Conservation (phyloP, 108 stramenopile species). For the Cyclotella atomus region DNA sequence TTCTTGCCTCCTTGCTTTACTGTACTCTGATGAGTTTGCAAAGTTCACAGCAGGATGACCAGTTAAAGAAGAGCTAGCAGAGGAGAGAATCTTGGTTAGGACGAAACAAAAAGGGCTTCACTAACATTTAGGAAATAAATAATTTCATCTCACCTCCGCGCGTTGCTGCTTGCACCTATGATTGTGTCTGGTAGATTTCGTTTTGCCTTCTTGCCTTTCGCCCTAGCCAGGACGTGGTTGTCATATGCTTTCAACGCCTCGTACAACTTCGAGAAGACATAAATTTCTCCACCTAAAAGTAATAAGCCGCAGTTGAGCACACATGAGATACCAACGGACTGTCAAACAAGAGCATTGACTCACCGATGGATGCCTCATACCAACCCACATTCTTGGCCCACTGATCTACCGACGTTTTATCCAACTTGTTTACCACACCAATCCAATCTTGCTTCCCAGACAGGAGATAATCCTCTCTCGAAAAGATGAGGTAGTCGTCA, state of each 20-base stretch:
- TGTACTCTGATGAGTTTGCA: not conserved
- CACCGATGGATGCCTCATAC: slow-evolving; percentile 3
- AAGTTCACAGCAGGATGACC: slow-evolving; percentile 5
- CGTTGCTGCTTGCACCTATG: too few relatives aligned
- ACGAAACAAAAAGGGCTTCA: too few relatives aligned
- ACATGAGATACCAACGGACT: not conserved
- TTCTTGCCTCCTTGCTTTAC: not conserved
- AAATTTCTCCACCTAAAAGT: not conserved
- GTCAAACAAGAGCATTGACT: not conserved
- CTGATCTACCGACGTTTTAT: not conserved
- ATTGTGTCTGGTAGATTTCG: not conserved
- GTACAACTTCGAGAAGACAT: not conserved
- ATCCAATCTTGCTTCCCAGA: not conserved
- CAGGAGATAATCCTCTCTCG: not conserved
- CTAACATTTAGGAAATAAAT: too few relatives aligned
- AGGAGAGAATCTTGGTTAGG: too few relatives aligned
- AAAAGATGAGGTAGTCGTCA: slow-evolving; percentile 4
- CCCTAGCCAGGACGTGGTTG: not conserved
- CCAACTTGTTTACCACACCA: not conserved
- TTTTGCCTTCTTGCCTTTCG: not conserved
- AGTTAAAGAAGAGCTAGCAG: too few relatives aligned
- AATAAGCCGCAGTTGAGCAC: not conserved
- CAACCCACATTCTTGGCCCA: not conserved
- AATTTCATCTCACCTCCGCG: too few relatives aligned
- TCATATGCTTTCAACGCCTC: slow-evolving; percentile 5